phyloP scores from a whole-genome alignment of 805 yeast genomes.

The Cyberlindnera xishuangbannaensis region DNA sequence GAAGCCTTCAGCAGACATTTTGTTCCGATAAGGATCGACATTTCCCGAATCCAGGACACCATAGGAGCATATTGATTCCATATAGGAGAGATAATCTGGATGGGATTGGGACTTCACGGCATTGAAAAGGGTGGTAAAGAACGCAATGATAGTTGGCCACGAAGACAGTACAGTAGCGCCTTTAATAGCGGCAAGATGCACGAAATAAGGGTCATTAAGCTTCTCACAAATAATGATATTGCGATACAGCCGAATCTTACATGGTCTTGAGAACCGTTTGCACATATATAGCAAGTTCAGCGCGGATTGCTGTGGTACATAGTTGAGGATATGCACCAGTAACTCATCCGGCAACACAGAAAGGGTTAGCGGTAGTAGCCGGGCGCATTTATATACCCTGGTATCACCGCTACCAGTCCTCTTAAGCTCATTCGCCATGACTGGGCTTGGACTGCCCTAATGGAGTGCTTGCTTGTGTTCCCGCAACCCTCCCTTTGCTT shows the following conservation, averaged over 20 bases:
- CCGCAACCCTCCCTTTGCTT: too few species aligned
- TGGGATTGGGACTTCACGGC: not conserved
- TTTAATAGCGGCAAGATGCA: not conserved
- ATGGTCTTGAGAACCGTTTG: conserved; percentile 12
- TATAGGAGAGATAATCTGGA: conserved; percentile 7
- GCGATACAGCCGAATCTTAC: conserved; percentile 18
- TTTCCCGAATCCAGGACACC: conserved; percentile 20
- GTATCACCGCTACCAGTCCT: too few species aligned
- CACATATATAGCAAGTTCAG: conserved; percentile 10
- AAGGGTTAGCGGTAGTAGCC: conserved; percentile 16
- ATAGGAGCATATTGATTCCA: conserved; percentile 19
- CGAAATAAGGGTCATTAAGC: conserved; percentile 17
- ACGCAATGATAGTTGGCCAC: conserved; percentile 12
- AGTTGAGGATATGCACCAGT: conserved; percentile 9
- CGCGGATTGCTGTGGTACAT: conserved; percentile 17
- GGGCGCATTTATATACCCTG: too few species aligned
- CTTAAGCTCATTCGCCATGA: too few species aligned
- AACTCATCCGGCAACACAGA: conserved; percentile 17
- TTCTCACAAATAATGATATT: conserved; percentile 22
- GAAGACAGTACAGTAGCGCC: conserved; percentile 4
- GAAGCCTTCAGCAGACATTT: conserved; percentile 11
- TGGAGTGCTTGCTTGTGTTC: not conserved
- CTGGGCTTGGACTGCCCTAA: not conserved
- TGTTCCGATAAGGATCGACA: conserved; percentile 13
- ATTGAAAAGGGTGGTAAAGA: conserved; percentile 15